These are phyloP conservation scores for Hymenoscyphus linearis DNA, from an alignment of 2,329 filamentous ascomycete species.

Conservation along the genomic window DNA sequence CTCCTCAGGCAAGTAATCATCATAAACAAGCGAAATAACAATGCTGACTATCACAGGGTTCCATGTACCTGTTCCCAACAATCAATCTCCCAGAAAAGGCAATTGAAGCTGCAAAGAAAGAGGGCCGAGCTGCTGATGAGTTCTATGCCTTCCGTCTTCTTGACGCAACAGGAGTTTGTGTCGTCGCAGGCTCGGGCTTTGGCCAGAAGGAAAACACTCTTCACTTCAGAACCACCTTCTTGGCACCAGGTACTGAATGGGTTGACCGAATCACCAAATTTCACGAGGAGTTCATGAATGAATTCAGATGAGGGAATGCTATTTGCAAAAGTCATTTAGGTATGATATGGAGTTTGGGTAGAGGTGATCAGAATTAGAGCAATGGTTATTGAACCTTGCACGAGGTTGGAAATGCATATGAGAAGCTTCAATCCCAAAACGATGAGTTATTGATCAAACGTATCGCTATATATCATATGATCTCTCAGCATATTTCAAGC, in stretches of 20 bases:
- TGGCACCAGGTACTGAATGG: conserved; percentile 96
- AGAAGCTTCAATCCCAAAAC: background rate
- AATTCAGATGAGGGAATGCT: conserved; percentile 50
- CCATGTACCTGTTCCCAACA: conserved; percentile 98
- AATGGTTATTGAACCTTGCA: background rate
- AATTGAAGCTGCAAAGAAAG: conserved; percentile 65
- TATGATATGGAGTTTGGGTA: conserved; percentile 5
- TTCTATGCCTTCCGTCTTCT: conserved; percentile 91
- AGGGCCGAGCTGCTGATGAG: conserved; percentile 75
- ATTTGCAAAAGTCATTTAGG: background rate
- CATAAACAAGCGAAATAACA: conserved; percentile 9
- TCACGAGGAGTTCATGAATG: conserved; percentile 83
- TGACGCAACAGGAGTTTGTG: conserved; percentile 89
- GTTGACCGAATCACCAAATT: conserved; percentile 81
- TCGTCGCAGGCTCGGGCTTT: conserved; percentile 88
- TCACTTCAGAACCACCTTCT: conserved; percentile 95
- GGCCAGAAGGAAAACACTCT: conserved; percentile 87
- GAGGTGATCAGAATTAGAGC: background rate
- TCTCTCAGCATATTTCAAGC: background rate
- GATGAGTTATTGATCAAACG: background rate
- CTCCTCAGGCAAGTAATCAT: conserved; percentile 55
- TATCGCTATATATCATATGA: background rate
- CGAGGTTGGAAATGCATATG: background rate
- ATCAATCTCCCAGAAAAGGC: conserved; percentile 77
- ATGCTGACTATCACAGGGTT: conserved; percentile 51